Base-by-base conservation (phyloP, 352 stramenopile genomes). In the Phytophthora sansomeana region DNA sequence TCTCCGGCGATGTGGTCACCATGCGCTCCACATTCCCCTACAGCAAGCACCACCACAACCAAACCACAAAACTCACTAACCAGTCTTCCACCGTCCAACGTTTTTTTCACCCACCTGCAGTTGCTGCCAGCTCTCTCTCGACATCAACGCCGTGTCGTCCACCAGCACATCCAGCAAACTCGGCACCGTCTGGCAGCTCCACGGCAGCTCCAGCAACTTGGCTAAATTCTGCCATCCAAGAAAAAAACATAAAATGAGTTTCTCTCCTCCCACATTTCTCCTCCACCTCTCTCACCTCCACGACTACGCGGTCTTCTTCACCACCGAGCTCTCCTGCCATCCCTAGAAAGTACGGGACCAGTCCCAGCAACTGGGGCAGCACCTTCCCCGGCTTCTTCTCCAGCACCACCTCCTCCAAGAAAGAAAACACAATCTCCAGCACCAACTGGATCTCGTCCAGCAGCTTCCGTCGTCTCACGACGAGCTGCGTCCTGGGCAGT, bases 131-230 rank as follows among this genome's bases (percentile, higher is more conserved):
- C 80, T 80, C 7, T 68, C 57, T 13, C 43, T 56, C 3, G 74
- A 77, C 28, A 93, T 74, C 13, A 91, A 38, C 14, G 63, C 47
- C 10, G 54, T 62, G 51, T 87, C 73, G 29, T 92, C 78, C 8
- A 81, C 78, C 16, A 92, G 62, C 24, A 86, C 54, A 44, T 92
- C 74, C 26, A 93, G 72, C 36, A 93, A 63, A 73, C 75, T 78
- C 6, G 80, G 67, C 8, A 93, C 63, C 0, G 80, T 90, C 14
- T 67, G 48, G 21, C 63, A 61, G 14, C 66, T 79, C 87, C 87
- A 95, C 30, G 81, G 85, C 52, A 93, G 60, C 53, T 89, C 83
- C 19, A 95, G 47, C 29, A 95, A 53, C 42, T 78, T 80, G 6
- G 79, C 78, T n/a, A 92, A 54, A 19, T 80, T 80, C 81, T 91